Conservation (phyloP, 768 basidiomycete species). For the Russula dissimulans region DNA sequence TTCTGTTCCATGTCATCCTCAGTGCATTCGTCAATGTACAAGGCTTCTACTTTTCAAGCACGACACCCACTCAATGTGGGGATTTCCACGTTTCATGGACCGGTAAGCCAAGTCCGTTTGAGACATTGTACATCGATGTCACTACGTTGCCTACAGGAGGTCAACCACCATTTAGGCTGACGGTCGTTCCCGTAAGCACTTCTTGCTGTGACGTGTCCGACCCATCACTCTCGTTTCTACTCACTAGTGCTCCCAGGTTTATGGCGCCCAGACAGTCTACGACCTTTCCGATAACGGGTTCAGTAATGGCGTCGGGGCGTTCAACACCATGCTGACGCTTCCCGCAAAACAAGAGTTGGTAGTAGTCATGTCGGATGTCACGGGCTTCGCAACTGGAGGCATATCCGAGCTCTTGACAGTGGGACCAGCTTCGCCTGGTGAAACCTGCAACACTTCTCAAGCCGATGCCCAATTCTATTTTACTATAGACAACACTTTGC, state of each 20-base stretch:
- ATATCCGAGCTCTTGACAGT: conserved; percentile 36
- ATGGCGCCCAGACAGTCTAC: conserved; percentile 40
- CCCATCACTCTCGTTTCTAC: too few species aligned
- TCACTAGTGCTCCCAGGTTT: not conserved
- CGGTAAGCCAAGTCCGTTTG: conserved; percentile 32
- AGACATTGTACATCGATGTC: not conserved
- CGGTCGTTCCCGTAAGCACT: conserved; percentile 1
- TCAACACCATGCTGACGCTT: conserved; percentile 37
- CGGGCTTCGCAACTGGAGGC: conserved; percentile 48
- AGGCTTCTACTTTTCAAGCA: conserved; percentile 32
- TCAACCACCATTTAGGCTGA: conserved; percentile 1
- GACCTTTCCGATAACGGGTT: conserved; percentile 35
- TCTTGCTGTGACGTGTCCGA: not conserved
- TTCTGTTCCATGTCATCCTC: not conserved
- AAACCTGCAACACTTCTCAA: too few species aligned
- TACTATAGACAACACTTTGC: conserved; percentile 28
- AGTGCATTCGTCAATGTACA: not conserved
- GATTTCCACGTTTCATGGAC: conserved; percentile 52
- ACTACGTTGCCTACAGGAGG: conserved; percentile 6
- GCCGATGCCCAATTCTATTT: too few species aligned
- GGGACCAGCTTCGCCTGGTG: too few species aligned
- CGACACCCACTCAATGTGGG: conserved; percentile 50
- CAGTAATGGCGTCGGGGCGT: conserved; percentile 45
- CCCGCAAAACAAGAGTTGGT: conserved; percentile 34
- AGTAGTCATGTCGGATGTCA: conserved; percentile 61